phyloP scores from a whole-genome alignment of 306 rosid species.

The Cotoneaster glaucophyllus region DNA sequence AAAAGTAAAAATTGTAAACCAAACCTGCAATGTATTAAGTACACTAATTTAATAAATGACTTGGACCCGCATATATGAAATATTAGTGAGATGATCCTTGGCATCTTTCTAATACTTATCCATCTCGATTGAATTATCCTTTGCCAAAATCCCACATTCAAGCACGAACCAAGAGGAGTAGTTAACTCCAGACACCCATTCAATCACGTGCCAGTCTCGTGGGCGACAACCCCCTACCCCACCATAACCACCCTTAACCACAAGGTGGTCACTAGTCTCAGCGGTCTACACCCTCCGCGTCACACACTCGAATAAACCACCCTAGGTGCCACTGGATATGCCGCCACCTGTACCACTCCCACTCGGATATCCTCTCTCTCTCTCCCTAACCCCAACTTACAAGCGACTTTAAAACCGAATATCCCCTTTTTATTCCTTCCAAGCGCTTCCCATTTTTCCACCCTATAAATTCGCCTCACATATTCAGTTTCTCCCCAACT shows the following conservation, averaged over 20 bases:
- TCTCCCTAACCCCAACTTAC: background rate
- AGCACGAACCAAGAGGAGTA: background rate
- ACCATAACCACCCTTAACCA: background rate
- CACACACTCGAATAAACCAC: slow-evolving; percentile 14
- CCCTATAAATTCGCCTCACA: background rate
- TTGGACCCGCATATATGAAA: no score
- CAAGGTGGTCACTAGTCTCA: background rate
- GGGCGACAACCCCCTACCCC: background rate
- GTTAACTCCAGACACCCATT: background rate
- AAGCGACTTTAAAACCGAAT: slow-evolving; percentile 3
- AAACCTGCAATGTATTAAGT: no score
- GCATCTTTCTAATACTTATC: background rate
- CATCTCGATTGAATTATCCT: background rate
- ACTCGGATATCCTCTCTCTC: slow-evolving; percentile 5
- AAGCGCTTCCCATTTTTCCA: background rate
- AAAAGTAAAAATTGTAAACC: no score
- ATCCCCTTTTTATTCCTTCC: slow-evolving; percentile 17
- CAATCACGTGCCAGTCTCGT: slow-evolving; percentile 40
- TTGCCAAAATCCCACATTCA: background rate
- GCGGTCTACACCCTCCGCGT: slow-evolving; percentile 10
- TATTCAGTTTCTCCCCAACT: background rate
- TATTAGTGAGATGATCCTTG: background rate
- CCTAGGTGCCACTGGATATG: slow-evolving; percentile 23
- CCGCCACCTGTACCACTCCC: slow-evolving; percentile 10
- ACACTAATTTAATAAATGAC: no score